These are phyloP conservation scores for Brettanomyces anomalus DNA, from an alignment of 805 yeast genomes.

Conservation along the genomic window DNA sequence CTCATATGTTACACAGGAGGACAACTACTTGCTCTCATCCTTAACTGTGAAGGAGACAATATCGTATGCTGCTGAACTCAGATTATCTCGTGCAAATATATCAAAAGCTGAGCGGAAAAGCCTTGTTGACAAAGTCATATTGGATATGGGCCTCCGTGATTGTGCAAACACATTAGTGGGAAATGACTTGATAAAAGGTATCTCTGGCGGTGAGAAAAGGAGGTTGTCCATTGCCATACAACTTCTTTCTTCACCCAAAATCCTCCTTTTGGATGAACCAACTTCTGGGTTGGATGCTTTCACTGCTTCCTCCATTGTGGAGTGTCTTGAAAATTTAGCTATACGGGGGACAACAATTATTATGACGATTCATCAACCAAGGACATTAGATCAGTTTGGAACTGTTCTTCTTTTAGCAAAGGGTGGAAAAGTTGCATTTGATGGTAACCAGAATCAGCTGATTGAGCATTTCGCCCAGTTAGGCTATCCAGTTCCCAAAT, in stretches of 20 bases:
- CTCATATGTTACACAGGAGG: slow-evolving; percentile 79
- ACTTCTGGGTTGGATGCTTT: slow-evolving; percentile 83
- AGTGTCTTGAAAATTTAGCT: slow-evolving; percentile 42
- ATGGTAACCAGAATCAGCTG: slow-evolving; percentile 45
- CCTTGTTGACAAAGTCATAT: slow-evolving; percentile 48
- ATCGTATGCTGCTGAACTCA: slow-evolving; percentile 57
- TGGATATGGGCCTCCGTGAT: slow-evolving; percentile 59
- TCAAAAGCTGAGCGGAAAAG: slow-evolving; percentile 31
- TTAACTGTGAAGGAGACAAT: slow-evolving; percentile 75
- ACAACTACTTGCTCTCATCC: slow-evolving; percentile 58
- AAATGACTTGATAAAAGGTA: slow-evolving; percentile 49
- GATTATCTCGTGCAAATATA: slow-evolving; percentile 39
- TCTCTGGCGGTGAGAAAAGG: slow-evolving; percentile 76
- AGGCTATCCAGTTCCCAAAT: slow-evolving; percentile 50
- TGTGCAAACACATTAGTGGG: slow-evolving; percentile 73
- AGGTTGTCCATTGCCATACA: slow-evolving; percentile 79
- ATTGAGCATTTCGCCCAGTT: slow-evolving; percentile 35
- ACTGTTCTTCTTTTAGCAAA: slow-evolving; percentile 63
- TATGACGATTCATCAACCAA: slow-evolving; percentile 78
- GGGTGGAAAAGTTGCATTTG: slow-evolving; percentile 63
- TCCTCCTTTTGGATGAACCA: slow-evolving; percentile 76
- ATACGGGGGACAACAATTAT: slow-evolving; percentile 62
- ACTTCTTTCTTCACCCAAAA: slow-evolving; percentile 59
- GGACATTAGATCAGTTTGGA: slow-evolving; percentile 58
- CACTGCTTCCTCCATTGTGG: slow-evolving; percentile 61